Percentiles rank a stretch among this genome's conserved stretches.
These are phyloP conservation scores for Rhinocladiella similis DNA, from an alignment of 2,329 filamentous ascomycete species.

Conservation along the genomic window DNA sequence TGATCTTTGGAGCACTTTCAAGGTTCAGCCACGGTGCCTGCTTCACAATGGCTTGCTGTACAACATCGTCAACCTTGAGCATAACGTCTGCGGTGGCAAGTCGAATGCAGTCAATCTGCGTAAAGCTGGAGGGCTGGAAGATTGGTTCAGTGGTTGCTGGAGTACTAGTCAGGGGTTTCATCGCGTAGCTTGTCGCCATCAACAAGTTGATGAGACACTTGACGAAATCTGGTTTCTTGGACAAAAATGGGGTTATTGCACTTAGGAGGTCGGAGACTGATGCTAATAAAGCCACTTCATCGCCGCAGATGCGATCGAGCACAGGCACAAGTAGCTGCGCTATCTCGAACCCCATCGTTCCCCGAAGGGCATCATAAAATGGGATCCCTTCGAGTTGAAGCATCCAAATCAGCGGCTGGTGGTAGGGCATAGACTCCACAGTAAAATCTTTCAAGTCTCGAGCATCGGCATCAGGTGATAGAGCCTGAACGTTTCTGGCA, in stretches of 20 bases:
- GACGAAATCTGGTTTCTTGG: slow-evolving; percentile 19
- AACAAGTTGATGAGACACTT: slow-evolving; percentile 17
- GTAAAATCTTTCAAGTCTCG: slow-evolving; percentile 31
- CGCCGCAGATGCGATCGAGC: slow-evolving; percentile 16
- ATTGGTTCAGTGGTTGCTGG: slow-evolving; percentile 1
- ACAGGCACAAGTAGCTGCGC: slow-evolving; percentile 13
- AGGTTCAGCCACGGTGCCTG: slow-evolving; percentile 44
- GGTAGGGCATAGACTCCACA: slow-evolving; percentile 34
- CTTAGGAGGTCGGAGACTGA: slow-evolving; percentile 18
- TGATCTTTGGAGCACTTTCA: slow-evolving; percentile 41
- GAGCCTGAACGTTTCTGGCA: slow-evolving; percentile 33
- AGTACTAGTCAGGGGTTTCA: slow-evolving; percentile 10
- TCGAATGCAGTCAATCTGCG: slow-evolving; percentile 21
- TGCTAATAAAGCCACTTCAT: slow-evolving; percentile 7
- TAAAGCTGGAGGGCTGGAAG: slow-evolving; percentile 9
- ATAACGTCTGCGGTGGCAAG: slow-evolving; percentile 18
- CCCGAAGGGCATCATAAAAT: slow-evolving; percentile 38
- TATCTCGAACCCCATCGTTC: slow-evolving; percentile 33
- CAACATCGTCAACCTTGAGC: slow-evolving; percentile 35
- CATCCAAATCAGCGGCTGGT: slow-evolving; percentile 38
- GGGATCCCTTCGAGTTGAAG: slow-evolving; percentile 38
- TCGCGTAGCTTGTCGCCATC: slow-evolving; percentile 25
- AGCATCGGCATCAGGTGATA: slow-evolving; percentile 33
- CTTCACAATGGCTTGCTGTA: slow-evolving; percentile 42
- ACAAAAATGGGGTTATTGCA: slow-evolving; percentile 13